Evolutionary conservation across 139 green algal genomes (phyloP).

Genomic region (Spirogloea muscicola): DNA sequence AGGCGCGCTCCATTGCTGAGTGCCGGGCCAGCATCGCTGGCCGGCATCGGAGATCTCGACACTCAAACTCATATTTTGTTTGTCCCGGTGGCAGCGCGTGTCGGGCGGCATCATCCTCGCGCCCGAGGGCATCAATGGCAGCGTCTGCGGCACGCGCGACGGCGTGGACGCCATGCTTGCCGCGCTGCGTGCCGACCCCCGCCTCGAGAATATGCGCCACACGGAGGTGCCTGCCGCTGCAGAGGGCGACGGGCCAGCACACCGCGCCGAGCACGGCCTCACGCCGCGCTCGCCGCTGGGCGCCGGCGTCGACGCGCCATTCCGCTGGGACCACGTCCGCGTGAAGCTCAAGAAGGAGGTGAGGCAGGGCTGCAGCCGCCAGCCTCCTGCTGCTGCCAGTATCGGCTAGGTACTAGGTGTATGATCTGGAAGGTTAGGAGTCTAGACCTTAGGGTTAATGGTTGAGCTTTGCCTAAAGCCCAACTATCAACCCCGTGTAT

Average conservation of each 20-base stretch:
- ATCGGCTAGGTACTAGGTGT: too few species aligned
- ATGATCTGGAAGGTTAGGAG: too few species aligned
- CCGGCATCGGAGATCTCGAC: too few species aligned
- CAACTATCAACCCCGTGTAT: too few species aligned
- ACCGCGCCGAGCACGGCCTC: not conserved
- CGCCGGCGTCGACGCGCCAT: slow-evolving; percentile 13
- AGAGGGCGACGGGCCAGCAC: too few species aligned
- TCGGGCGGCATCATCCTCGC: slow-evolving; percentile 40
- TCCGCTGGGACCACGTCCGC: slow-evolving; percentile 32
- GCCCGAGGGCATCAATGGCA: slow-evolving; percentile 43
- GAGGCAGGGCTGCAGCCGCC: too few species aligned
- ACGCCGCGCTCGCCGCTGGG: not conserved
- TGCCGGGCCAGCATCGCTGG: too few species aligned
- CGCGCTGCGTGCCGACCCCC: slow-evolving; percentile 14
- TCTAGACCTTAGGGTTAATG: too few species aligned
- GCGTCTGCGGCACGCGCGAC: slow-evolving; percentile 31
- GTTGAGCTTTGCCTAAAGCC: too few species aligned
- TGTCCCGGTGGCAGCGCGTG: slow-evolving; percentile 7
- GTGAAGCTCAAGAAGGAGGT: slow-evolving; percentile 46
- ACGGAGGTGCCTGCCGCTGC: slow-evolving; percentile 22
- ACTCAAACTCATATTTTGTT: not conserved
- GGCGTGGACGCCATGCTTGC: slow-evolving; percentile 13
- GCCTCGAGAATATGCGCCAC: slow-evolving; percentile 9
- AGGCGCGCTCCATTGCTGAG: too few species aligned
- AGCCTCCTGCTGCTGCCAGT: too few species aligned